Evolutionary conservation across 306 rosid genomes (phyloP).

Genomic region (Psophocarpus tetragonolobus): DNA sequence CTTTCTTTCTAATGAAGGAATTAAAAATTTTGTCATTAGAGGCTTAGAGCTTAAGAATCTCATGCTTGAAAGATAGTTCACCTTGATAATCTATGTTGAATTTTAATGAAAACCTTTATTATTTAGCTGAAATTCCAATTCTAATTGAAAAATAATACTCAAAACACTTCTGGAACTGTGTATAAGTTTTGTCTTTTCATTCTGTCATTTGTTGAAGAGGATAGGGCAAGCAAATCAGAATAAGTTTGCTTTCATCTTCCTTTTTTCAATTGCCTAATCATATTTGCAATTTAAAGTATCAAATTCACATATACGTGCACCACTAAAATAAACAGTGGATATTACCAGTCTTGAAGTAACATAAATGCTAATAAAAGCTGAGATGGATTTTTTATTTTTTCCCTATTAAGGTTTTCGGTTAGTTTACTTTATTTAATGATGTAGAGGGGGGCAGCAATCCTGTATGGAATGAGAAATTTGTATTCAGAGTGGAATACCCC

Average conservation of each 20-base stretch:
- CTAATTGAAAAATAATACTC: not conserved
- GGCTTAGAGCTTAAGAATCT: not conserved
- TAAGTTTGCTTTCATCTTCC: not conserved
- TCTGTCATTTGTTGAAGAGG: not conserved
- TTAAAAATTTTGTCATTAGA: not conserved
- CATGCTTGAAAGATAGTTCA: not conserved
- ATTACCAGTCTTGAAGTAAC: not conserved
- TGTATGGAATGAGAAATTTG: constrained; percentile 79
- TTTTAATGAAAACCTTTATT: not conserved
- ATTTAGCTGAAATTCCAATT: not conserved
- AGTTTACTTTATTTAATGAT: constrained; percentile 27
- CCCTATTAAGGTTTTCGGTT: not conserved
- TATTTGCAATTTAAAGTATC: constrained; percentile 2
- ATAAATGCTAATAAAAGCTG: not conserved
- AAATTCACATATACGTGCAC: not conserved
- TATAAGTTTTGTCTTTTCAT: not conserved
- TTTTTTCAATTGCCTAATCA: not conserved
- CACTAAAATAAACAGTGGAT: not conserved
- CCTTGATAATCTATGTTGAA: not conserved
- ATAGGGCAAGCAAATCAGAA: not conserved
- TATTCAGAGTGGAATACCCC: constrained; percentile 78
- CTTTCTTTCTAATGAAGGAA: not conserved
- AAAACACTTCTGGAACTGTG: not conserved
- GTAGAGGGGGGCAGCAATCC: constrained; percentile 68
- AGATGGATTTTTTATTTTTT: not conserved